Evolutionary conservation across 805 yeast species (phyloP), one percentile per base, ranked within the genome.

Genomic region (Starmera pachycereana): DNA sequence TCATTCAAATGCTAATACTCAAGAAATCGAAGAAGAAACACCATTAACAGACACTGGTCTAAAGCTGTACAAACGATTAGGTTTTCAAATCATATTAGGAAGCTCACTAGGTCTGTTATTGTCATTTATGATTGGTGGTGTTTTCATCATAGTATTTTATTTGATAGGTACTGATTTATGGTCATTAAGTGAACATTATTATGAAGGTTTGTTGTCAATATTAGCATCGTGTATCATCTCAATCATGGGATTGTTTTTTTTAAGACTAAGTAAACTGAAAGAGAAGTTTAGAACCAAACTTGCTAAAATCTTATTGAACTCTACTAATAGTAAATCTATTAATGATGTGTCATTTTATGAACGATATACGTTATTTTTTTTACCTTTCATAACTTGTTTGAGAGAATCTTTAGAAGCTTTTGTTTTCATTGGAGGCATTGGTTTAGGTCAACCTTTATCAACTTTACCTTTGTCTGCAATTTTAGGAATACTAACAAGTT

Each of bases 381-480:
- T 87, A 33, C 96, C 97, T 1, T 79, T 88, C 52, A 71, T 88
- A 36, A 88, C 97, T 2, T 80, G 95, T 4, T 63, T 88, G 37
- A 73, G 96, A 55, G 96, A 88, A 60, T 95, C 96, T 2, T 64
- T 88, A 39, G 96, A 88, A 59, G 96, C 96, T 0, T 88, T 88
- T 31, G 92, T 88, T 3, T 88, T 88, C 51, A 71, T 88, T 34
- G 96, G 96, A 4, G 97, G 96, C 25, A 79, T 88, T 34, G 87
- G 87, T 18, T 76, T 84, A 43, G 74, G 78, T 30, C 84, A 78
- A 46, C 87, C 90, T 6, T 55, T 75, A 11, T 54, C 75, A 0
- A 73, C 87, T 0, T 70, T 83, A 43, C 79, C 89, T 13, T 54
- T 81, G 30, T 78, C 92, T 0, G 75, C 76, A 37, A 27, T 78